Conservation (phyloP, 495 filamentous ascomycete genomes). For the Barbatosphaeria neglecta region DNA sequence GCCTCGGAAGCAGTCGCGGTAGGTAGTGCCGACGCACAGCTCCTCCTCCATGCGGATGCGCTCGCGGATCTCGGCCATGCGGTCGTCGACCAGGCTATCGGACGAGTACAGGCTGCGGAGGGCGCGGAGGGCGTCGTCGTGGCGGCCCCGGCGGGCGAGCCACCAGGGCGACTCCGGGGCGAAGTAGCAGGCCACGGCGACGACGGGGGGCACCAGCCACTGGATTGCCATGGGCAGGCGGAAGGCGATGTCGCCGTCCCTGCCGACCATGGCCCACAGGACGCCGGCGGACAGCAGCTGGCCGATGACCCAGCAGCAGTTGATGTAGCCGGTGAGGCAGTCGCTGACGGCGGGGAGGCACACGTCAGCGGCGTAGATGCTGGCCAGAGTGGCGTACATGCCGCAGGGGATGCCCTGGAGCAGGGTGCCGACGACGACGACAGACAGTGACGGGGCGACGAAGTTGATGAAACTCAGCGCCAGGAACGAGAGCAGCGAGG, state of each 20-base stretch:
- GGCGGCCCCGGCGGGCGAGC: constrained; percentile 48
- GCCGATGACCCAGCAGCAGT: constrained; percentile 63
- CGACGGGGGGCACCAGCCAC: constrained; percentile 63
- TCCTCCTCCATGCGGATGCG: constrained; percentile 56
- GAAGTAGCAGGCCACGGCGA: constrained; percentile 46
- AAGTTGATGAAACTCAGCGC: constrained; percentile 41
- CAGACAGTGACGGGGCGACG: constrained; percentile 49
- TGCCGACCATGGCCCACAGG: constrained; percentile 39
- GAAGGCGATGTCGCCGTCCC: constrained; percentile 49
- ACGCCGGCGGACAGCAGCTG: constrained; percentile 56
- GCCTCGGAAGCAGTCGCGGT: constrained; percentile 53
- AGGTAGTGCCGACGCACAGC: constrained; percentile 44
- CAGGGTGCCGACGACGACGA: constrained; percentile 53
- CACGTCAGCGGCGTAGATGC: constrained; percentile 61
- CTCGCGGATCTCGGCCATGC: constrained; percentile 59
- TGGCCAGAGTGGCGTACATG: constrained; percentile 46
- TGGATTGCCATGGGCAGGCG: constrained; percentile 53
- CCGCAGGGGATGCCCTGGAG: constrained; percentile 53
- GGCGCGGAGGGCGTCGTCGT: constrained; percentile 41
- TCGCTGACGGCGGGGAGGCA: constrained; percentile 49
- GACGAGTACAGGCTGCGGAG: constrained; percentile 43
- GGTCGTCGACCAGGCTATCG: constrained; percentile 46
- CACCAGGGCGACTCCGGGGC: constrained; percentile 65
- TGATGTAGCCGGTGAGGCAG: constrained; percentile 59
- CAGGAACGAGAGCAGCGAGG: constrained; percentile 30